Evolutionary conservation across 495 filamentous ascomycete genomes (phyloP), one percentile per base, ranked within the genome.

Genomic region (Cercophora newfieldiana): DNA sequence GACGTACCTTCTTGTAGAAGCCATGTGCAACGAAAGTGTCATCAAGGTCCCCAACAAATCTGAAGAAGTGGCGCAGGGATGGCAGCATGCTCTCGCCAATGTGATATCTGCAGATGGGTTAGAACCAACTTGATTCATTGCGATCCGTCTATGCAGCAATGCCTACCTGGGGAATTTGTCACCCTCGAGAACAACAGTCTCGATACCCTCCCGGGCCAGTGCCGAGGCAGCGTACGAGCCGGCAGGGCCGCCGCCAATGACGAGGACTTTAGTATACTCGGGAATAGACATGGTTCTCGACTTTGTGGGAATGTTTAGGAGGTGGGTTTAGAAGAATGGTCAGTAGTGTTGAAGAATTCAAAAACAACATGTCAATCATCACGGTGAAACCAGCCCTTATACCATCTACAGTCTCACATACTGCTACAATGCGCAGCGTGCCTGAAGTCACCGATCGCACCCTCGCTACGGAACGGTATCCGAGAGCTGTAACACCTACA

Each of bases 31-130:
- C 67, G 64, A 83, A 86, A 19, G 63, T 77, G 0, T 75, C 57
- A 19, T 85, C 74, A 0, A 77, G 55, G 44, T 84, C 83, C n/a
- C n/a, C n/a, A 59, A 86, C 81, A 66, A 84, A 85, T 6, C 74
- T 69, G 0, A 87, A 63, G 26, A 82, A 82, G 50, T 80, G 72
- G 10, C 83, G 78, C 14, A 81, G 73, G 0, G 83, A 87, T 0
- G 83, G 68, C 12, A 86, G 71, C 77, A 84, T 78, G 63, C 79
- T 82, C 68, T 87, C 81, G 50, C 82, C 77, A 63, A 81, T 68
- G 64, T 83, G 79, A 56, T 83, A 83, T 65, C 80, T 80, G 54
- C n/a, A n/a, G 47, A 5, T 14, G 54, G 29, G 10, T 18, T 30
- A 53, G 21, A 56, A n/a, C n/a, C n/a, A n/a, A n/a, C n/a, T n/a